Percentiles rank a stretch among this genome's conserved stretches.
Conservation (phyloP, 306 rosid species). For the Dalbergia cultrata region DNA sequence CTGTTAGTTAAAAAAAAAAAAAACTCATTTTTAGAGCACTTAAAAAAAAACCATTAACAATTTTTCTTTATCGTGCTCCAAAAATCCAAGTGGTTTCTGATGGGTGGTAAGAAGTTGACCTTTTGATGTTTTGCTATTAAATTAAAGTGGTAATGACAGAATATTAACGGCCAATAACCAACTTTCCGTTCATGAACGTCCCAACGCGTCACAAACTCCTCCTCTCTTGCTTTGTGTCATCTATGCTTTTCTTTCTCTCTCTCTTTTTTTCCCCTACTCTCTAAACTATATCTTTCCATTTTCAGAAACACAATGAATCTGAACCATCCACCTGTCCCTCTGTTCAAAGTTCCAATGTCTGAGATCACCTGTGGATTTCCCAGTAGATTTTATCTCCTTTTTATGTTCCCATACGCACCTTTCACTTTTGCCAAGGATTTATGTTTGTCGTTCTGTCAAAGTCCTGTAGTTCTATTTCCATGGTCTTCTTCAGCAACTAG, state of each 20-base stretch:
- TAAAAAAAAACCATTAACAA: too few species aligned
- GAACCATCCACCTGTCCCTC: constrained; percentile 47
- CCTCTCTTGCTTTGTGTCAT: constrained; percentile 33
- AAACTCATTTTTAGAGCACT: too few species aligned
- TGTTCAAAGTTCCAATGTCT: neutral
- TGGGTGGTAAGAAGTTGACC: constrained; percentile 31
- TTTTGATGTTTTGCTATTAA: constrained; percentile 15
- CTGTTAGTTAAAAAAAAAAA: too few species aligned
- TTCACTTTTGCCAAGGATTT: constrained; percentile 49
- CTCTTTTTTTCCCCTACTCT: too few species aligned
- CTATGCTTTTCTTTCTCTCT: neutral
- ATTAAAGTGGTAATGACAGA: constrained; percentile 35
- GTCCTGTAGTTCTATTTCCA: neutral
- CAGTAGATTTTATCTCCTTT: constrained; percentile 49
- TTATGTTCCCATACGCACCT: constrained; percentile 37
- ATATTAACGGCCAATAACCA: constrained; percentile 69
- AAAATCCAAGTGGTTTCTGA: too few species aligned
- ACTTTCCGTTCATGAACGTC: constrained; percentile 51
- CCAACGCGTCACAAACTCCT: constrained; percentile 43
- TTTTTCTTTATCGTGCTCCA: too few species aligned
- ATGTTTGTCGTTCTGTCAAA: neutral
- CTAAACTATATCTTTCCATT: too few species aligned
- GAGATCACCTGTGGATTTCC: constrained; percentile 27
- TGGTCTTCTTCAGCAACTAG: neutral
- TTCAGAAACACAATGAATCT: constrained; percentile 32